Conservation (phyloP, 495 filamentous ascomycete species). For the Penicillium arizonense region DNA sequence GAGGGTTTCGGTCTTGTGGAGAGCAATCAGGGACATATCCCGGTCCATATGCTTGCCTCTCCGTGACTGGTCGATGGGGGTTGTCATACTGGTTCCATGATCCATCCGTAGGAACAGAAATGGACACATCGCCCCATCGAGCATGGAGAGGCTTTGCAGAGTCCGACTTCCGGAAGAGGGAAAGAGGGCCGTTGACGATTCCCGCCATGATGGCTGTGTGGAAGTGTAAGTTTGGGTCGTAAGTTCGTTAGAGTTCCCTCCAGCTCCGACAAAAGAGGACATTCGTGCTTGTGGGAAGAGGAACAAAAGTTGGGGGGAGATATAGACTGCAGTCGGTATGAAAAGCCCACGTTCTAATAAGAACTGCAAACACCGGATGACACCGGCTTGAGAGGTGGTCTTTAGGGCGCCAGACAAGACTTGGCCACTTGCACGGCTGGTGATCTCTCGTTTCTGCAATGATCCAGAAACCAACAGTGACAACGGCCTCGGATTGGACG, state of each 20-base stretch:
- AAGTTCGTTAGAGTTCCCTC: background rate
- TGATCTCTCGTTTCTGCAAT: constrained; percentile 7
- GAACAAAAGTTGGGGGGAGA: background rate
- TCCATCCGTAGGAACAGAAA: constrained; percentile 39
- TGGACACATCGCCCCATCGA: constrained; percentile 40
- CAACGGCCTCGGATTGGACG: constrained; percentile 16
- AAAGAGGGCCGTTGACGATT: constrained; percentile 31
- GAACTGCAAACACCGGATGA: constrained; percentile 1
- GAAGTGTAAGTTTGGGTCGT: background rate
- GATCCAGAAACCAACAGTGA: constrained; percentile 4
- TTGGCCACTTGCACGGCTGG: constrained; percentile 7
- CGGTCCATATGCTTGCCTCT: constrained; percentile 24
- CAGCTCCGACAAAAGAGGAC: constrained; percentile 1
- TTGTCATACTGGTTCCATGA: constrained; percentile 42
- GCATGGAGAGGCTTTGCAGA: constrained; percentile 32
- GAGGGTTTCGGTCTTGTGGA: constrained; percentile 9
- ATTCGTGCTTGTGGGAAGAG: constrained; percentile 8
- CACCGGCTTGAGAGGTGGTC: background rate
- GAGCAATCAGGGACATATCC: constrained; percentile 25
- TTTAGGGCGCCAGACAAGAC: constrained; percentile 7
- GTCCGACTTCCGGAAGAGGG: constrained; percentile 32
- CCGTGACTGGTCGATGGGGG: constrained; percentile 22
- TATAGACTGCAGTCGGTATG: background rate
- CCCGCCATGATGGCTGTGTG: constrained; percentile 23
- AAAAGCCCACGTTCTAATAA: background rate